A percentile compares a stretch with the other conserved stretches of the same genome.
phyloP scores from a whole-genome alignment of 352 stramenopile species.

The Pythium dissotocum region DNA sequence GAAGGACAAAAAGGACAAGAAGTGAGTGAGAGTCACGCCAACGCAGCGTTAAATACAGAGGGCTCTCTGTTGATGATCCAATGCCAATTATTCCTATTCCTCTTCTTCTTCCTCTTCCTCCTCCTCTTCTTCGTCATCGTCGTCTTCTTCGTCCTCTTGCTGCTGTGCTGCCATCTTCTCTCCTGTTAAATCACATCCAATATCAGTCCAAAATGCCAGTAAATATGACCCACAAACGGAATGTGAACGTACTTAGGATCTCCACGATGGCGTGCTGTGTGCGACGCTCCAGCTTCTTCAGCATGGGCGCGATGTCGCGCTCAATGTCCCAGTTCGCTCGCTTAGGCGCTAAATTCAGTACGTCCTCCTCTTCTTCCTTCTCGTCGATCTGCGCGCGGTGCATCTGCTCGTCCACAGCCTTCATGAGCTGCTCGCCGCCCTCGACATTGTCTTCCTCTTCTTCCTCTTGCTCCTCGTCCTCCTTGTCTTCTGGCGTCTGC shows the following conservation, averaged over 20 bases:
- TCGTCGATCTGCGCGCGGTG: slow-evolving; percentile 24
- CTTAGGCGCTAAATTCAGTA: slow-evolving; percentile 78
- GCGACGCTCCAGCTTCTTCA: slow-evolving; percentile 85
- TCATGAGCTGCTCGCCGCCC: slow-evolving; percentile 12
- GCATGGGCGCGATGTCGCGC: slow-evolving; percentile 82
- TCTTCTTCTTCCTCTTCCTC: slow-evolving; percentile 37
- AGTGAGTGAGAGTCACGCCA: slow-evolving; percentile 5
- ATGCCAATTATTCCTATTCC: slow-evolving; percentile 21
- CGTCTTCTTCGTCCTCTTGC: slow-evolving; percentile 53
- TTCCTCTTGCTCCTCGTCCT: slow-evolving; percentile 12
- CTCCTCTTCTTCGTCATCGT: slow-evolving; percentile 38
- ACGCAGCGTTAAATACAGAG: slow-evolving; percentile 10
- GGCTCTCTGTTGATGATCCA: slow-evolving; percentile 1
- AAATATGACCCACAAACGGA: not conserved
- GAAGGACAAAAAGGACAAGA: slow-evolving; percentile 54
- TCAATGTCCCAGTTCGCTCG: slow-evolving; percentile 89
- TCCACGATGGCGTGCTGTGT: slow-evolving; percentile 87
- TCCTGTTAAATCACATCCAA: slow-evolving; percentile 35
- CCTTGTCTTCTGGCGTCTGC: not conserved
- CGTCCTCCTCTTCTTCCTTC: slow-evolving; percentile 55
- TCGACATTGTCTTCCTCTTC: slow-evolving; percentile 30
- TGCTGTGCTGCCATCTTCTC: slow-evolving; percentile 83
- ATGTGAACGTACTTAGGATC: slow-evolving; percentile 59
- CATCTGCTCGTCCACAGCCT: slow-evolving; percentile 24
- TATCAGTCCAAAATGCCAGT: slow-evolving; percentile 5